phyloP scores from a whole-genome alignment of 78 protist genomes.

The Cavenderia fasciculata region DNA sequence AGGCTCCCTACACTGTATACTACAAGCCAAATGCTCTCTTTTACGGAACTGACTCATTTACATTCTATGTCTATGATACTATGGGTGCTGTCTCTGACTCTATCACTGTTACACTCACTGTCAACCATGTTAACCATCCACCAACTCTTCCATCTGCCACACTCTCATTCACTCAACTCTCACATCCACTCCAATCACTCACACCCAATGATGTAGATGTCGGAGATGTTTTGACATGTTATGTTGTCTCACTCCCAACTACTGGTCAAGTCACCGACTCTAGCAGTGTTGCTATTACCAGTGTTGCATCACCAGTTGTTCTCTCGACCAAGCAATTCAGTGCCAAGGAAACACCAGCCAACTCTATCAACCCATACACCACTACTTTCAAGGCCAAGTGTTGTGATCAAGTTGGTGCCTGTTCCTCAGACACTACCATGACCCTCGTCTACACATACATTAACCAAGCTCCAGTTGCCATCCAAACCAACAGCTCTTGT shows the following conservation, averaged over 20 bases:
- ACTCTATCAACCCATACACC: not conserved
- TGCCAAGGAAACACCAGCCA: not conserved
- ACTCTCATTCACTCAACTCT: not conserved
- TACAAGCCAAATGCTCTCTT: constrained; percentile 46
- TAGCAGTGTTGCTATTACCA: not conserved
- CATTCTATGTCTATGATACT: not conserved
- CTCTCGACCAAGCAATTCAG: not conserved
- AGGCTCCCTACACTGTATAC: not conserved
- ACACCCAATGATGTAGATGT: not conserved
- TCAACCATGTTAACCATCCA: not conserved
- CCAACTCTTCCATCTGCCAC: not conserved
- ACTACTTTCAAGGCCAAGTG: not conserved
- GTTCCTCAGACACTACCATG: not conserved
- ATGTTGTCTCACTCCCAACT: not conserved
- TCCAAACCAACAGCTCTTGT: not conserved
- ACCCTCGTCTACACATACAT: not conserved
- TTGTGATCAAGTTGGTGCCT: not conserved
- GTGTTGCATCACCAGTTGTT: not conserved
- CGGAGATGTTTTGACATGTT: not conserved
- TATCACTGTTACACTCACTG: not conserved
- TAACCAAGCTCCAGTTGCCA: constrained; percentile 4
- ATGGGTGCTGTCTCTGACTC: not conserved
- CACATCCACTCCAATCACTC: not conserved
- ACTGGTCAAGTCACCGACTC: not conserved
- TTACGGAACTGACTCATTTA: not conserved